Conservation (phyloP, 306 rosid genomes). For the Psophocarpus tetragonolobus region DNA sequence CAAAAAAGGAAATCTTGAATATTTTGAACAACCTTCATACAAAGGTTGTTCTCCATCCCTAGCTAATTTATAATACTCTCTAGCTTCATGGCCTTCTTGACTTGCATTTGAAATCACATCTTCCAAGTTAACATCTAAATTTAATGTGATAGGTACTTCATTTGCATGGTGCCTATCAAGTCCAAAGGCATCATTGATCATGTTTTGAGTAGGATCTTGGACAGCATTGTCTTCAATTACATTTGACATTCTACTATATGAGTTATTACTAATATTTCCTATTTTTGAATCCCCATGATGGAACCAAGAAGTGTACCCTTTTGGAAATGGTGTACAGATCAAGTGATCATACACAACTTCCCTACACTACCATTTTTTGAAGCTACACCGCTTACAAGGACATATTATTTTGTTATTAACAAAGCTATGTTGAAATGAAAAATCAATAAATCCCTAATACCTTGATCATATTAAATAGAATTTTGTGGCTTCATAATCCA, state of each 20-base stretch:
- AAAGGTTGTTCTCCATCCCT: too few relatives aligned
- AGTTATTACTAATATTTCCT: neutral
- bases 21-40: too few relatives aligned
- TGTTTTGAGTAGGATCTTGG: neutral
- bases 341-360: neutral
- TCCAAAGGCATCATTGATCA: neutral
- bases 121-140: neutral
- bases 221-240: neutral
- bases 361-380: neutral
- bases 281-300: neutral
- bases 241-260: neutral
- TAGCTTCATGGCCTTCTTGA: too few relatives aligned
- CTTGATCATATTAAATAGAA: neutral
- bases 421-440: neutral
- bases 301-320: neutral
- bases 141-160: neutral
- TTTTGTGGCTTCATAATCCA: too few relatives aligned
- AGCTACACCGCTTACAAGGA: too few relatives aligned
- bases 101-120: neutral
- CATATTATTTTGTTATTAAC: neutral
- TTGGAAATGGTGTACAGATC: neutral
- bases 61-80: too few relatives aligned
- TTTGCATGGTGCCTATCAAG: neutral
- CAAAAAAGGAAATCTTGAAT: too few relatives aligned
- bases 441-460: neutral